Base-by-base conservation (phyloP, 2,329 filamentous ascomycete species). In the Aspergillus tamarii region DNA sequence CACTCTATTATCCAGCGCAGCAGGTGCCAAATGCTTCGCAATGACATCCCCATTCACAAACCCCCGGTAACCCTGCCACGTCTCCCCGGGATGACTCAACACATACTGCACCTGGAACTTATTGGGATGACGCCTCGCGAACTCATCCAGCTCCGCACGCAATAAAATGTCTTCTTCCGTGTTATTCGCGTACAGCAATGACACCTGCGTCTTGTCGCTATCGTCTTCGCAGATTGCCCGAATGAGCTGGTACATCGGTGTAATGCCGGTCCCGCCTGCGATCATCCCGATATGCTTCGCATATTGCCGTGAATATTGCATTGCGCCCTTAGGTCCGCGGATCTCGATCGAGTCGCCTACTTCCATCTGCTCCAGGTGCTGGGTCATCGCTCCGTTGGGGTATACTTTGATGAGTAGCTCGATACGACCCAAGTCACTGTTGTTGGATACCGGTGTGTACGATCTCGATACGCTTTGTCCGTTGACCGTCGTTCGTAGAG, bases 161-260 rank as follows among this genome's bases (percentile, higher is more conserved):
- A 89, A 76, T n/a, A 89, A 71, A 57, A 89, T 89, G 65, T 89
- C 87, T 4, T 78, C 78, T 66, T 87, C 85, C 2, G 79, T 80
- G 2, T 82, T 78, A 74, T 87, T 89, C 43, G 84, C 87, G 63
- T 87, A 88, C 23, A 89, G 73, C 9, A 89, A 76, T 50, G 77
- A 84, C 45, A 89, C 72, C 64, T 84, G 74, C 1, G 87, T 89
- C 2, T 76, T 78, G 66, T 89, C 87, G 9, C 72, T 75, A 28
- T 82, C 76, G 62, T 88, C 84, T 69, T 88, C 86, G 70, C 85
- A 87, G 60, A 89, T 86, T 50, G 85, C 85, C 3, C 85, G 83
- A 68, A 89, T 87, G 7, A 89, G 74, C 70, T 88, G 86, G 69
- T 81, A 86, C 82, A 86, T 84, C 9, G 85, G 84, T 2, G 85